Percentiles rank a stretch among this genome's conserved stretches.
Conservation (phyloP, 2,329 filamentous ascomycete genomes). For the Cryphonectria radicalis region DNA sequence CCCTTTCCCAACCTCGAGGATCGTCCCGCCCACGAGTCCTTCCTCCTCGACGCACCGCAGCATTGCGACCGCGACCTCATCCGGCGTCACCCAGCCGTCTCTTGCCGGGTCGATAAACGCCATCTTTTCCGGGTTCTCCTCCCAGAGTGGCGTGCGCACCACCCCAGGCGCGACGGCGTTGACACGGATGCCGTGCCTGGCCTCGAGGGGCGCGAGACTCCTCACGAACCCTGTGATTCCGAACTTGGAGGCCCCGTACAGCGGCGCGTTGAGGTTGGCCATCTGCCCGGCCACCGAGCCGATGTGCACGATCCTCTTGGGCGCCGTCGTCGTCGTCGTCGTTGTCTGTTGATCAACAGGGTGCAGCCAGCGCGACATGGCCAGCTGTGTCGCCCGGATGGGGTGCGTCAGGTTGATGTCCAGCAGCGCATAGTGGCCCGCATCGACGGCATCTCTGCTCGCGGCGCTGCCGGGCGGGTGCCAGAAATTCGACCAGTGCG, state of each 20-base stretch:
- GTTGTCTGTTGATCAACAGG: conserved; percentile 23
- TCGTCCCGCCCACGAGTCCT: conserved; percentile 43
- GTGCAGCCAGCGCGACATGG: conserved; percentile 44
- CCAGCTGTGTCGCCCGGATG: conserved; percentile 46
- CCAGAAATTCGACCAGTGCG: conserved; percentile 48
- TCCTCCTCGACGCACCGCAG: conserved; percentile 42
- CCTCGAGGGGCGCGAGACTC: conserved; percentile 44
- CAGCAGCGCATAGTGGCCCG: conserved; percentile 41
- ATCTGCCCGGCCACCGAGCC: conserved; percentile 44
- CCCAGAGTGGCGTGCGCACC: conserved; percentile 51
- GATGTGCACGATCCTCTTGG: conserved; percentile 45
- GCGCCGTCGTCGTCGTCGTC: conserved; percentile 34
- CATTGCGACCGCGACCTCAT: conserved; percentile 51
- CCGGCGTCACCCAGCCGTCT: conserved; percentile 47
- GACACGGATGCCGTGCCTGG: conserved; percentile 42
- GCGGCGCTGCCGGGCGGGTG: conserved; percentile 43
- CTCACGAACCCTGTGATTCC: conserved; percentile 47
- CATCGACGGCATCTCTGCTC: conserved; percentile 38
- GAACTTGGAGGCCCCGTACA: conserved; percentile 47
- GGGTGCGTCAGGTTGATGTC: conserved; percentile 50
- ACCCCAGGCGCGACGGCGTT: conserved; percentile 50
- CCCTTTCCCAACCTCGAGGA: conserved; percentile 46
- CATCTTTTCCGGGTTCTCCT: conserved; percentile 49
- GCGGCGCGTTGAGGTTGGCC: conserved; percentile 40
- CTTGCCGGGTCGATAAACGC: conserved; percentile 39